A percentile compares a stretch with the other conserved stretches of the same genome.
phyloP scores from a whole-genome alignment of 2,329 filamentous ascomycete species.

The Capronia epimyces region DNA sequence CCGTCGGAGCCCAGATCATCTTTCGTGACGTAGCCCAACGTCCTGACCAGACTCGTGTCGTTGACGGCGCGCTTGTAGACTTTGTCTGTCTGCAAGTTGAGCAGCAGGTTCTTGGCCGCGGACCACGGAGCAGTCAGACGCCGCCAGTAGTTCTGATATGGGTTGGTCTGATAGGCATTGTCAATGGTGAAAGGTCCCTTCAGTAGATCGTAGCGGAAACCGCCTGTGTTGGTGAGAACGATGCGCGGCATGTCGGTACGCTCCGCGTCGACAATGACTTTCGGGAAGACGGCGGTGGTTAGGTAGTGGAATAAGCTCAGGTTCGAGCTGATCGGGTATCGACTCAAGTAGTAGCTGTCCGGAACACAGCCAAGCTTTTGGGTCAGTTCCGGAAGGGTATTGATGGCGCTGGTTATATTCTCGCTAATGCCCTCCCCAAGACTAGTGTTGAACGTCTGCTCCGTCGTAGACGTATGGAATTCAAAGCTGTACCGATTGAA shows the following conservation, averaged over 20 bases:
- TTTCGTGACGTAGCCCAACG: conserved; percentile 32
- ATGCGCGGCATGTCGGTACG: conserved; percentile 50
- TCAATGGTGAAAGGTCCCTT: conserved; percentile 57
- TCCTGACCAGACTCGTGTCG: conserved; percentile 23
- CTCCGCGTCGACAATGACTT: conserved; percentile 49
- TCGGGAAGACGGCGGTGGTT: conserved; percentile 44
- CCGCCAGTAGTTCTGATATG: conserved; percentile 32
- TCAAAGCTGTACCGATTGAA: conserved; percentile 63
- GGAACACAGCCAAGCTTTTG: conserved; percentile 57
- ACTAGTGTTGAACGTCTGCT: conserved; percentile 45
- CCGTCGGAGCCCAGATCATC: conserved; percentile 36
- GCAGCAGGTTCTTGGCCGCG: conserved; percentile 31
- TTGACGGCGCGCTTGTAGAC: conserved; percentile 27
- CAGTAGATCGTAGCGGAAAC: conserved; percentile 57
- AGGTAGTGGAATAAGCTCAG: conserved; percentile 54
- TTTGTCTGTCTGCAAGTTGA: conserved; percentile 31
- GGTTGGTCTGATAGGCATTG: conserved; percentile 30
- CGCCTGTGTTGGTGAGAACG: conserved; percentile 57
- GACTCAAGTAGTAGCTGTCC: conserved; percentile 54
- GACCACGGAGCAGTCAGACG: conserved; percentile 33
- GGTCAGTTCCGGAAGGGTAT: conserved; percentile 50
- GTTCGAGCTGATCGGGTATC: conserved; percentile 49
- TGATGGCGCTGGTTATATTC: conserved; percentile 48
- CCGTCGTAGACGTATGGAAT: conserved; percentile 55
- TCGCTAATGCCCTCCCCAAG: conserved; percentile 45